Base-by-base conservation (phyloP, 306 rosid genomes). In the Abrus precatorius region DNA sequence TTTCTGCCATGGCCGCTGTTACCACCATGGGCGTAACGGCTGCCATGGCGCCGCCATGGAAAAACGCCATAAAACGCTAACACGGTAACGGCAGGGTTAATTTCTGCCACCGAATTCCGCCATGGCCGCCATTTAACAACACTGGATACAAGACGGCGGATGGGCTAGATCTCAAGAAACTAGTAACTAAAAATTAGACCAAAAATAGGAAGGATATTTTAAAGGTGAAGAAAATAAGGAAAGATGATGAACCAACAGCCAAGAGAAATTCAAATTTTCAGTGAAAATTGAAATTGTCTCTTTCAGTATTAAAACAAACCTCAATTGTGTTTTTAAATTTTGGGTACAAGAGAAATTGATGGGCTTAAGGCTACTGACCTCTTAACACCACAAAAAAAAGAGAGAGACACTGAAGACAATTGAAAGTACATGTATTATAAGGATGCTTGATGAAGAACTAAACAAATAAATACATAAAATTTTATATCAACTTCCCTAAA, bases 91-190 rank as follows among this genome's bases (percentile, higher is more conserved):
- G 20, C 20, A 20, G 20, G 20, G 20, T 20, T 20, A 20, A 20
- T 20, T 20, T 20, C 20, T 0, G 20, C 20, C 20, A 20, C 20
- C 20, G 20, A 20, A 20, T 20, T 20, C 20, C 20, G 0, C 20
- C 20, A 20, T 20, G 20, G 20, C 20, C 20, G 20, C 20, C 20
- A 20, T 20, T 20, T 20, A 20, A 20, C 20, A 20, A 20, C 20
- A 20, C 20, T 20, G 20, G 34, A 70, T 45, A 57, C 53, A 8
- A 7, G 13, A 48, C 30, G 40, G 28, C 36, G 27, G 34, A 36
- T 33, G 6, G 14, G 47, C 72, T 3, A 74, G 48, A 75, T 56
- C 27, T 8, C 56, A 75, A 48, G 32, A 81, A 62, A 20, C 80
- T 33, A 54, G 33, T 55, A n/a, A 32, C 4, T 32, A 43, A 72